Evolutionary conservation across 345 rosid species (phyloP).

Genomic region (Heritiera fomes): DNA sequence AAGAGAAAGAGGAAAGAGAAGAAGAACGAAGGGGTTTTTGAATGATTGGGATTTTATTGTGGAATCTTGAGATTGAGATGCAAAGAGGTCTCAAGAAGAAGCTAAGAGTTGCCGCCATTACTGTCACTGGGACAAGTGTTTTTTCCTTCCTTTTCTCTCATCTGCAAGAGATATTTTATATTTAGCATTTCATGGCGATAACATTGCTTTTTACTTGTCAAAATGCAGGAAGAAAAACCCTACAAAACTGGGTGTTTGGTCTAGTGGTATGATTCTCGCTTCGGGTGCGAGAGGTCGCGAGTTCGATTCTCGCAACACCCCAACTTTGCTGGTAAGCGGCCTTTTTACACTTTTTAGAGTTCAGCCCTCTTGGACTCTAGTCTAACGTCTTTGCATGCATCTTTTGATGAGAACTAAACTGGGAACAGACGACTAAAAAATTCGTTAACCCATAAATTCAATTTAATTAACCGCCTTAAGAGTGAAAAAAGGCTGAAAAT

Average conservation of each 20-base stretch:
- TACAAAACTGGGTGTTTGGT: constrained; percentile 62
- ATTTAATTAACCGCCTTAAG: no score
- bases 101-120: constrained; percentile 24
- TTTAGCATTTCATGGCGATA: no score
- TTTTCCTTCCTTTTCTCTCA: not conserved
- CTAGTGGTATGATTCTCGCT: constrained; percentile 99
- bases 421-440: no score
- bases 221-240: no score
- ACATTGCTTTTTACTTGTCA: no score
- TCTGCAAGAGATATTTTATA: not conserved
- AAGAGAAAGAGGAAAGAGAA: constrained; percentile 28
- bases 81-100: constrained; percentile 27
- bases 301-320: constrained; percentile 97
- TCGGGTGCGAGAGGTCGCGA: constrained; percentile 97
- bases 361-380: not conserved
- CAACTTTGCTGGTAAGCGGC: not conserved
- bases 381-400: no score
- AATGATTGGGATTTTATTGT: constrained; percentile 22
- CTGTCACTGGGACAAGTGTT: not conserved
- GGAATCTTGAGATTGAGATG: constrained; percentile 23
- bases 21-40: not conserved
- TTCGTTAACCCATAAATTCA: no score
- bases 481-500: no score
- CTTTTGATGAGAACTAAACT: no score
- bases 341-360: not conserved